Percentiles rank a stretch among this genome's conserved stretches.
These are phyloP conservation scores for Cymodocea nodosa DNA, from an alignment of 116 monocot genomes.

Conservation along the genomic window DNA sequence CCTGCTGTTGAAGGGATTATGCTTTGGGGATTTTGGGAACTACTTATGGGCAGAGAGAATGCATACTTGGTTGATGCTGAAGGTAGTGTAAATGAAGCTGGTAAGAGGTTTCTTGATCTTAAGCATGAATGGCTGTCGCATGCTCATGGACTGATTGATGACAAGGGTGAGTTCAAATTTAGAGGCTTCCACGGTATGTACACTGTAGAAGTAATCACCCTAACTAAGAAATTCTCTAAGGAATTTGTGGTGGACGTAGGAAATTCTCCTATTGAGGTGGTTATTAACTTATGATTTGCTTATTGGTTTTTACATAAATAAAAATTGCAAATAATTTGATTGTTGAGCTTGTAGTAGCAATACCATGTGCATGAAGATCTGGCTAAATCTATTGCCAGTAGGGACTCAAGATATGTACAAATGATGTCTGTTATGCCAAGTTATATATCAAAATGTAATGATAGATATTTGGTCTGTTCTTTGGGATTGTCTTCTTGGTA, in stretches of 20 bases:
- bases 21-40: conserved; percentile 95
- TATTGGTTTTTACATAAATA: background rate
- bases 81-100: conserved; percentile 85
- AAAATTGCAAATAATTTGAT: background rate
- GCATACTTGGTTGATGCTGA: conserved; percentile 68
- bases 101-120: conserved; percentile 42
- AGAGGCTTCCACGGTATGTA: conserved; percentile 76
- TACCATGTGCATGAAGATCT: background rate
- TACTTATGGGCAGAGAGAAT: conserved; percentile 61
- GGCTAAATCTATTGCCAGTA: background rate
- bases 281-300: conserved; percentile 22
- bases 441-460: background rate
- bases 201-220: conserved; percentile 36
- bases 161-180: conserved; percentile 59
- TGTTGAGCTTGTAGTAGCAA: conserved; percentile 4
- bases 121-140: conserved; percentile 79
- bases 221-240: conserved; percentile 31
- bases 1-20: conserved; percentile 72
- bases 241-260: conserved; percentile 59
- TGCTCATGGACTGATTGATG: conserved; percentile 40
- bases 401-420: no score
- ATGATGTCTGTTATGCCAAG: no score
- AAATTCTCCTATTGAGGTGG: conserved; percentile 42
- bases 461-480: background rate
- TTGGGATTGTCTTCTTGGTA: background rate